Evolutionary conservation across 305 asterid species (phyloP).

Genomic region (Plantago coronopus): DNA sequence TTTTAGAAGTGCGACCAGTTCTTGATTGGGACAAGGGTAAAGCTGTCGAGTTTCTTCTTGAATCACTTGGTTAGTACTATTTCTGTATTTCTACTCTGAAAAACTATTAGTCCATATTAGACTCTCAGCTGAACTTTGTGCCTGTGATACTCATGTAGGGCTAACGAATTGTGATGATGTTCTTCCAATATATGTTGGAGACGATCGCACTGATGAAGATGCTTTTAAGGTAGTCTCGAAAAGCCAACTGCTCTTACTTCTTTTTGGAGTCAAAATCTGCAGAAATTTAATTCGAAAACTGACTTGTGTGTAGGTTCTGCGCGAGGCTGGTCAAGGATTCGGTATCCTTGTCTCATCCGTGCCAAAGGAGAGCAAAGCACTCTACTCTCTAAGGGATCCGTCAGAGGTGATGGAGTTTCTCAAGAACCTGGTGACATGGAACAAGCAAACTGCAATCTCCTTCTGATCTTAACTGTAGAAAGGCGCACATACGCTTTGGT

Average conservation of each 20-base stretch:
- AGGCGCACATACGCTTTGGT: not conserved
- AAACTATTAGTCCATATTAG: no score
- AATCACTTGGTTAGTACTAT: conserved; percentile 76
- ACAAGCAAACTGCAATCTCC: conserved; percentile 34
- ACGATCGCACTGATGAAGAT: conserved; percentile 94
- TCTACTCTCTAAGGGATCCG: conserved; percentile 84
- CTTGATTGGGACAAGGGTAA: conserved; percentile 96
- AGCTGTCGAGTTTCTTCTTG: conserved; percentile 89
- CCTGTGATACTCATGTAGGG: conserved; percentile 33
- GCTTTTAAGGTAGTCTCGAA: conserved; percentile 69
- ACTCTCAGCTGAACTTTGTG: conserved; percentile 2
- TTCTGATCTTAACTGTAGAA: not conserved
- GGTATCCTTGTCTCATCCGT: conserved; percentile 84
- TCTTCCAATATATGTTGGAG: conserved; percentile 88
- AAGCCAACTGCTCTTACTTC: not conserved
- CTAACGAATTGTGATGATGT: conserved; percentile 58
- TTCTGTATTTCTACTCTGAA: conserved; percentile 6
- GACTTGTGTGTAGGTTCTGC: conserved; percentile 47
- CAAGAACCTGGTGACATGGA: conserved; percentile 66
- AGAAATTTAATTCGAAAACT: not conserved
- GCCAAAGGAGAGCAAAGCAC: conserved; percentile 87
- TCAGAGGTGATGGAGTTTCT: conserved; percentile 92
- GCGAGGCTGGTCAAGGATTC: conserved; percentile 63
- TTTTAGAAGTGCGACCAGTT: conserved; percentile 88
- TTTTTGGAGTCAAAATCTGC: not conserved